Evolutionary conservation across 257 asterid species (phyloP), one percentile per base, ranked within the genome.

Genomic region (Cordia subcordata): DNA sequence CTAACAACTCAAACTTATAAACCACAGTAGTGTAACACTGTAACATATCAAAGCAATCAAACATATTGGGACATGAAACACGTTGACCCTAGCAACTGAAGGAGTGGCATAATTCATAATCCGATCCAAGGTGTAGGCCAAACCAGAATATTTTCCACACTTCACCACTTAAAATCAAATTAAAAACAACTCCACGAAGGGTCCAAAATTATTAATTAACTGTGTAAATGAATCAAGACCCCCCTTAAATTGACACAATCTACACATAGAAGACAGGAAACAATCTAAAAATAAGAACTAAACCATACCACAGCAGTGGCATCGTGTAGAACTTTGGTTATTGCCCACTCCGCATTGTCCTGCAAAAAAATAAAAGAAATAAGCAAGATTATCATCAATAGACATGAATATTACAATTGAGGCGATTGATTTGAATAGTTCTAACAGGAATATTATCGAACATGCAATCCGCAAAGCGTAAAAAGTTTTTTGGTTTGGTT

Each of bases 241-340:
- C 11, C 13, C 11, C 8, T 16, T 49, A 1, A 56, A 56, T 63
- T n/a, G 13, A 20, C 9, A 57, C 12, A 60, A 61, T n/a, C 10
- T 55, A 32, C 13, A 27, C 19, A n/a, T 13, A 35, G n/a, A 5
- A 9, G 15, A 13, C 16, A 18, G 5, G 8, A 39, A 56, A 11
- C 10, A 49, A 15, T 22, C 13, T 19, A 53, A 60, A 8, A 16
- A 1, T 22, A 13, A 46, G 10, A 35, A 10, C 32, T 15, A 13
- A 50, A 18, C 60, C 79, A 40, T 72, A 85, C 96, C 90, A 87
- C 87, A 11, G 77, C 85, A 32, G 98, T 80, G 62, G 79, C 85
- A 42, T 78, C 93, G 52, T 86, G 95, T 35, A 84, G 70, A 59
- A 87, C 88, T 9, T 82, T 66, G 27, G 84, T 81, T 61, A 83